phyloP scores from a whole-genome alignment of 768 basidiomycete species.

The Suillus weaverae region DNA sequence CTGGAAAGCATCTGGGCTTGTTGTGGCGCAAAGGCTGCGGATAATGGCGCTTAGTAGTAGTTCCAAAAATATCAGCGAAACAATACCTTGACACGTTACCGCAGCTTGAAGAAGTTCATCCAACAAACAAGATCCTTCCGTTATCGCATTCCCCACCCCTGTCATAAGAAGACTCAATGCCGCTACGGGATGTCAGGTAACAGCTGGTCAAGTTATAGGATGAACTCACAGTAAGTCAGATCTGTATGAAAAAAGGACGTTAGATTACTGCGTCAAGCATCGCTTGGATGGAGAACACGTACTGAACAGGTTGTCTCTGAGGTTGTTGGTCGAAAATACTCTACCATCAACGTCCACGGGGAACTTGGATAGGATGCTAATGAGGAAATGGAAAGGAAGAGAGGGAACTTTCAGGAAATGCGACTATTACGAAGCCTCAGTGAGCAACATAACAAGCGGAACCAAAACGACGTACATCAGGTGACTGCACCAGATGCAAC shows the following conservation, averaged over 20 bases:
- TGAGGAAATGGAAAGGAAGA: slow-evolving; percentile 77
- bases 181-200: slow-evolving; percentile 34
- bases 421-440: slow-evolving; percentile 47
- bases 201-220: slow-evolving; percentile 9
- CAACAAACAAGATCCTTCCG: slow-evolving; percentile 37
- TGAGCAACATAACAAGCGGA: background rate
- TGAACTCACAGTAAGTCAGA: slow-evolving; percentile 34
- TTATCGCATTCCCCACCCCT: slow-evolving; percentile 24
- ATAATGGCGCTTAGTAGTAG: slow-evolving; percentile 7
- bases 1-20: slow-evolving; percentile 49
- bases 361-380: slow-evolving; percentile 75
- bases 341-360: slow-evolving; percentile 74
- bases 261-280: slow-evolving; percentile 5
- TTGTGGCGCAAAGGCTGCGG: slow-evolving; percentile 61
- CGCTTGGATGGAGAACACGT: slow-evolving; percentile 24
- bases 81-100: slow-evolving; percentile 58
- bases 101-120: slow-evolving; percentile 46
- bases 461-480: slow-evolving; percentile 56
- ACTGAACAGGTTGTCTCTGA: slow-evolving; percentile 72
- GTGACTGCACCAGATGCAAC: slow-evolving; percentile 69
- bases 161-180: slow-evolving; percentile 60
- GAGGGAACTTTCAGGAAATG: slow-evolving; percentile 86
- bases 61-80: background rate
- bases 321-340: slow-evolving; percentile 65
- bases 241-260: slow-evolving; percentile 23